Conservation (phyloP, 495 filamentous ascomycete genomes). For the Thozetella sp. region DNA sequence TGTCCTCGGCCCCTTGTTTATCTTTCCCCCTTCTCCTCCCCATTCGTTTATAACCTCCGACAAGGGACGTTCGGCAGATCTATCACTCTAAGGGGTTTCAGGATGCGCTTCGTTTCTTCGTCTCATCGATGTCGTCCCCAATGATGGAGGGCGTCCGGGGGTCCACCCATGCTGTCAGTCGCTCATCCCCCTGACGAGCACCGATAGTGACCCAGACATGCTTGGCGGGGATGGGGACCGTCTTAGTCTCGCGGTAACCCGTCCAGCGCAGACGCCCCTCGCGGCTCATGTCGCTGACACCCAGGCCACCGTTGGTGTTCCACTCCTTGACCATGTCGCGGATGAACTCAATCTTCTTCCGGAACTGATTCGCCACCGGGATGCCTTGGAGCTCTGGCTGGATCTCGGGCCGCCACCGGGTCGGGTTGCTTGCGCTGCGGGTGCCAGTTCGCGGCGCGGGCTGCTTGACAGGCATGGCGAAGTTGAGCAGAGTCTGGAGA, state of each 20-base stretch:
- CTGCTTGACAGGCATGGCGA: slow-evolving; percentile 37
- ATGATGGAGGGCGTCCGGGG: slow-evolving; percentile 47
- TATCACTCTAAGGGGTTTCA: not conserved
- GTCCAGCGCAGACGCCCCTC: slow-evolving; percentile 64
- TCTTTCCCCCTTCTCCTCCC: not conserved
- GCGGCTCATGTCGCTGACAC: slow-evolving; percentile 53
- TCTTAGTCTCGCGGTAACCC: slow-evolving; percentile 64
- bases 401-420: slow-evolving; percentile 54
- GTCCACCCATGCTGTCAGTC: slow-evolving; percentile 51
- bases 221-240: slow-evolving; percentile 60
- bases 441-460: slow-evolving; percentile 43
- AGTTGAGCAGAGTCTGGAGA: slow-evolving; percentile 59
- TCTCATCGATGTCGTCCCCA: slow-evolving; percentile 48
- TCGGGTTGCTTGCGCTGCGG: slow-evolving; percentile 29
- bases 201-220: slow-evolving; percentile 86
- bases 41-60: no score
- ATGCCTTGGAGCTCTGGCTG: slow-evolving; percentile 60
- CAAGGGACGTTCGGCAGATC: no score
- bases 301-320: slow-evolving; percentile 71
- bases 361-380: slow-evolving; percentile 76
- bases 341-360: slow-evolving; percentile 78
- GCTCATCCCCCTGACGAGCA: slow-evolving; percentile 70
- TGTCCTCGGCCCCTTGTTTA: not conserved
- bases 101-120: slow-evolving; percentile 5
- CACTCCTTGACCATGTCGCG: slow-evolving; percentile 70